Percentiles rank a stretch among this genome's conserved stretches.
These are phyloP conservation scores for Apiospora arundinis DNA, from an alignment of 2,329 filamentous ascomycete species.

Conservation along the genomic window DNA sequence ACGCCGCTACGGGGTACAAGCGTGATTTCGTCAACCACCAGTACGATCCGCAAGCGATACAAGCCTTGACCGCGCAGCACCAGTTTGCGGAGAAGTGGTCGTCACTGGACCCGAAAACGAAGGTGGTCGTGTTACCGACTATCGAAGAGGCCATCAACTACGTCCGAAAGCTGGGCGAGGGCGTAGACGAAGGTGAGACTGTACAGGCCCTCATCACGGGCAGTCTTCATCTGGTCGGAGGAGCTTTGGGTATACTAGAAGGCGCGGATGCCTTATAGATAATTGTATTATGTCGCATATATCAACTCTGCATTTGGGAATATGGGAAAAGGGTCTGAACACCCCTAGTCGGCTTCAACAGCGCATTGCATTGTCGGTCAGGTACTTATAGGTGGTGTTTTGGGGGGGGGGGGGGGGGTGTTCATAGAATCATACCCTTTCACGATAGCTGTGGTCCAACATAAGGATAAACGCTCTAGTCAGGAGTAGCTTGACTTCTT, in stretches of 20 bases:
- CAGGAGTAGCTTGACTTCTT: not conserved
- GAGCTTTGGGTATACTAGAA: constrained; percentile 57
- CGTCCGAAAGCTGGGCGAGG: constrained; percentile 46
- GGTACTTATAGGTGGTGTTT: not conserved
- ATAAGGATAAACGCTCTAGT: not conserved
- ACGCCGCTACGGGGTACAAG: constrained; percentile 57
- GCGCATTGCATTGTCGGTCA: not conserved
- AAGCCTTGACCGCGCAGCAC: constrained; percentile 58
- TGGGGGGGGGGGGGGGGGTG: not conserved
- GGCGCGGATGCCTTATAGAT: constrained; percentile 49
- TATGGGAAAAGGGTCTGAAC: not conserved
- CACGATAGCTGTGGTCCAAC: not conserved
- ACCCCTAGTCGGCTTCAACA: not conserved
- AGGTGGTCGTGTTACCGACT: constrained; percentile 55
- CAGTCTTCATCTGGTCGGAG: constrained; percentile 68
- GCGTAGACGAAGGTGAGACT: constrained; percentile 36
- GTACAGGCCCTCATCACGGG: constrained; percentile 64
- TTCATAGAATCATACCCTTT: not conserved
- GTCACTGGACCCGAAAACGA: constrained; percentile 51
- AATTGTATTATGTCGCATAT: not conserved
- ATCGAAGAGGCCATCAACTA: constrained; percentile 62
- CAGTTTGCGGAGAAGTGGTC: constrained; percentile 59
- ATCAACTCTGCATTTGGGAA: constrained; percentile 1
- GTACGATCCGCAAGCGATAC: constrained; percentile 57
- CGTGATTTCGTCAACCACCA: constrained; percentile 64